Percentiles rank a stretch among this genome's conserved stretches.
phyloP scores from a whole-genome alignment of 179 eudicot genomes.

The Gypsophila paniculata region DNA sequence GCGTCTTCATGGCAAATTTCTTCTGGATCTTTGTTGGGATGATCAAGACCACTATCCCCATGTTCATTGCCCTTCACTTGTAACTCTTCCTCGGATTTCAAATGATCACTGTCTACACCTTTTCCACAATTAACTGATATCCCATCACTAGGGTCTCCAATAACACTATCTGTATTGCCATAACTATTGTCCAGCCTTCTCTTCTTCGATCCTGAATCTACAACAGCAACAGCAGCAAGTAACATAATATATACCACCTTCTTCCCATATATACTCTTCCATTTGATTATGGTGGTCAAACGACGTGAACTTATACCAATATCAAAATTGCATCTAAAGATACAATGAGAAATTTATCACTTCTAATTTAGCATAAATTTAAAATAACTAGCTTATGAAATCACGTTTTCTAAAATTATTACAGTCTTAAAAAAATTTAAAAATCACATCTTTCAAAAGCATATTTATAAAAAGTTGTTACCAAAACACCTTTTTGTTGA shows the following conservation, averaged over 20 bases:
- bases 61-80: not conserved
- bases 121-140: constrained; percentile 3
- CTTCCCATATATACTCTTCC: not conserved
- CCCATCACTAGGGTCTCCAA: constrained; percentile 22
- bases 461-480: too few species aligned
- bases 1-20: constrained; percentile 13
- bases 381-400: too few species aligned
- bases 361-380: too few species aligned
- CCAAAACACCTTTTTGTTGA: too few species aligned
- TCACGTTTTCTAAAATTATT: too few species aligned
- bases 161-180: constrained; percentile 21
- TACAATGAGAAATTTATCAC: too few species aligned
- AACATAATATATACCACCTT: not conserved
- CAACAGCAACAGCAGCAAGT: not conserved
- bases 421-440: too few species aligned
- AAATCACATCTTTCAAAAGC: too few species aligned
- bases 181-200: constrained; percentile 12
- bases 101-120: constrained; percentile 16
- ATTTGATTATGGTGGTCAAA: not conserved
- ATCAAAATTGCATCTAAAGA: too few species aligned
- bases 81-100: not conserved
- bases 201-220: constrained; percentile 24
- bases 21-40: not conserved
- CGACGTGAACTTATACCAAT: not conserved
- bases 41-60: not conserved